Percentiles rank a stretch among this genome's conserved stretches.
These are phyloP conservation scores for Sarocladium strictum DNA, from an alignment of 2,329 filamentous ascomycete species.

Conservation along the genomic window DNA sequence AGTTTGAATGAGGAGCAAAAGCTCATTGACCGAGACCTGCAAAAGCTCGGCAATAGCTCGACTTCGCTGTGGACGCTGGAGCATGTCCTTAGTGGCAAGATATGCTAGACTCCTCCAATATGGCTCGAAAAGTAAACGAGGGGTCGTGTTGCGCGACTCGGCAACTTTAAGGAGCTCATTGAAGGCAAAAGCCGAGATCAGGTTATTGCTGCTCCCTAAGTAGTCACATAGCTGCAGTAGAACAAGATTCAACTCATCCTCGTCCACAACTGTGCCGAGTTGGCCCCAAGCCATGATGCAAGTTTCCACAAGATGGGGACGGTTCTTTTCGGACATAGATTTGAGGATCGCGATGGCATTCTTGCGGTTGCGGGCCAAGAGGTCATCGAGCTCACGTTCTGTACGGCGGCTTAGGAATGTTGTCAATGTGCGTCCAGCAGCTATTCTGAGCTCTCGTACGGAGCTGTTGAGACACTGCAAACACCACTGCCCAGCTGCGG, in stretches of 20 bases:
- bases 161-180: conserved; percentile 75
- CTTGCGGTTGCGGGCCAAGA: conserved; percentile 47
- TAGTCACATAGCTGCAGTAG: conserved; percentile 81
- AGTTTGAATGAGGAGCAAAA: conserved; percentile 70
- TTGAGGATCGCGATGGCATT: conserved; percentile 66
- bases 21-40: conserved; percentile 65
- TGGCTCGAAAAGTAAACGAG: conserved; percentile 68
- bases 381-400: conserved; percentile 15
- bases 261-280: conserved; percentile 68
- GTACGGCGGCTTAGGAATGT: conserved; percentile 47
- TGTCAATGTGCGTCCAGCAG: conserved; percentile 63
- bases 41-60: conserved; percentile 76
- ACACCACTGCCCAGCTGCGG: conserved; percentile 71
- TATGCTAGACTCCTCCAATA: conserved; percentile 87
- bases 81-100: conserved; percentile 74
- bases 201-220: conserved; percentile 73
- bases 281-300: conserved; percentile 83
- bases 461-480: conserved; percentile 78
- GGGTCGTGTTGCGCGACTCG: conserved; percentile 53
- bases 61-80: conserved; percentile 73
- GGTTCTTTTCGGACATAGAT: conserved; percentile 62
- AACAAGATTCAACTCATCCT: conserved; percentile 81
- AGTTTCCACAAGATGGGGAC: conserved; percentile 68
- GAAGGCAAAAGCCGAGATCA: conserved; percentile 76
- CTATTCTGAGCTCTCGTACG: conserved; percentile 75